A percentile compares a stretch with the other conserved stretches of the same genome.
Conservation (phyloP, 1,284 basidiomycete genomes). For the Apiotrichum akiyoshidainum region DNA sequence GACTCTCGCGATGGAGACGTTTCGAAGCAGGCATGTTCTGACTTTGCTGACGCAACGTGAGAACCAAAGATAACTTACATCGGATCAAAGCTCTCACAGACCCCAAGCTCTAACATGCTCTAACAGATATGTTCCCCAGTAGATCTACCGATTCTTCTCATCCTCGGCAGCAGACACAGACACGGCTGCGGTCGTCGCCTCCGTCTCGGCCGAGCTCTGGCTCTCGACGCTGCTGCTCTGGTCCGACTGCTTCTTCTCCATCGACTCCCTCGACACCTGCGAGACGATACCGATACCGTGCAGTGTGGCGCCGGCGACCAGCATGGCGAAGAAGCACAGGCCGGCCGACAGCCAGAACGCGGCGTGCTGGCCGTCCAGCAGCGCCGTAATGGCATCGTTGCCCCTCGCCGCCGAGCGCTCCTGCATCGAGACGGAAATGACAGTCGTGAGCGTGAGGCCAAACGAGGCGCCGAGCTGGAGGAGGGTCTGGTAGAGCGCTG, state of each 20-base stretch:
- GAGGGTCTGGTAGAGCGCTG: slow-evolving; percentile 51
- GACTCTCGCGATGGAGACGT: no score
- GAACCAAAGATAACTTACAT: no score
- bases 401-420: slow-evolving; percentile 20
- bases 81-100: no score
- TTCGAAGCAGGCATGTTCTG: no score
- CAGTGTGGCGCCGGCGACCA: slow-evolving; percentile 29
- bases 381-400: slow-evolving; percentile 13
- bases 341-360: slow-evolving; percentile 41
- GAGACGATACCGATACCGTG: slow-evolving; percentile 32
- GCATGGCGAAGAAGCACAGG: slow-evolving; percentile 28
- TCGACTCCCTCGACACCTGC: background rate
- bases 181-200: no score
- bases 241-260: background rate
- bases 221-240: background rate
- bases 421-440: slow-evolving; percentile 55
- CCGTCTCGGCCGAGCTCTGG: background rate
- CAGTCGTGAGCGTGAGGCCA: slow-evolving; percentile 67
- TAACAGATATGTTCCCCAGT: no score
- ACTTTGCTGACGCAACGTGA: no score
- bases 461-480: slow-evolving; percentile 63
- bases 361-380: slow-evolving; percentile 33
- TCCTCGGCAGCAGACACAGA: no score
- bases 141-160: no score
- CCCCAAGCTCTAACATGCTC: no score